Evolutionary conservation across 805 yeast genomes (phyloP).

Genomic region (Teunomyces gatunensis): DNA sequence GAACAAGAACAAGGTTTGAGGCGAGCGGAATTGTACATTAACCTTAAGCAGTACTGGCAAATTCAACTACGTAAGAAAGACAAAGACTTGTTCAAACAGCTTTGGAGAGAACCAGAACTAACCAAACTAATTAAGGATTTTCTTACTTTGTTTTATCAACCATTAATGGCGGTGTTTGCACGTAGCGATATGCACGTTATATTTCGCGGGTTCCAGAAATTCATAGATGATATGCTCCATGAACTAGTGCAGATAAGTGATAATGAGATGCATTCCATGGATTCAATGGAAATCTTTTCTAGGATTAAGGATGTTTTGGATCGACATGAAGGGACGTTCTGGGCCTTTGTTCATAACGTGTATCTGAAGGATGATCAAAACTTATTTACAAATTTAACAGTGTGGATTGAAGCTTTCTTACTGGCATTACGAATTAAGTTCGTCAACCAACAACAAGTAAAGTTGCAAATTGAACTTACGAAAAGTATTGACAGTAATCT

Average conservation of each 20-base stretch:
- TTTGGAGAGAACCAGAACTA: slow-evolving; percentile 85
- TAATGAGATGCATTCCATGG: slow-evolving; percentile 46
- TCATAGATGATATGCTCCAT: slow-evolving; percentile 52
- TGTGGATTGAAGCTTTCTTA: slow-evolving; percentile 72
- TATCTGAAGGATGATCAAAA: slow-evolving; percentile 72
- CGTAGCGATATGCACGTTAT: slow-evolving; percentile 38
- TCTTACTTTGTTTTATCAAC: slow-evolving; percentile 46
- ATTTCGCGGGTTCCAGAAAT: slow-evolving; percentile 36
- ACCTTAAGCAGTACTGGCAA: slow-evolving; percentile 60
- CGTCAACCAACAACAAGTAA: slow-evolving; percentile 33
- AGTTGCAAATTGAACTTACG: slow-evolving; percentile 42
- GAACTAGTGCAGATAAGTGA: slow-evolving; percentile 63
- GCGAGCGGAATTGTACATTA: slow-evolving; percentile 42
- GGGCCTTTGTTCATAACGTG: slow-evolving; percentile 76
- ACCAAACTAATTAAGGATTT: slow-evolving; percentile 72
- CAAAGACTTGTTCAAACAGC: slow-evolving; percentile 65
- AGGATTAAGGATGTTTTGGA: slow-evolving; percentile 63
- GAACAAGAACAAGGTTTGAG: slow-evolving; percentile 11
- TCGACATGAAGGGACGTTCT: slow-evolving; percentile 69
- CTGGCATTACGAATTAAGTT: slow-evolving; percentile 63
- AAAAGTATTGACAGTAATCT: slow-evolving; percentile 26
- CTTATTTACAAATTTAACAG: slow-evolving; percentile 66
- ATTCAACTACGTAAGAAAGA: slow-evolving; percentile 68
- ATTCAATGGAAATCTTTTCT: slow-evolving; percentile 61
- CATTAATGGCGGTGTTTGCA: slow-evolving; percentile 36